These are phyloP conservation scores for Lecanicillium sp. DNA, from an alignment of 2,329 filamentous ascomycete species.

Conservation along the genomic window DNA sequence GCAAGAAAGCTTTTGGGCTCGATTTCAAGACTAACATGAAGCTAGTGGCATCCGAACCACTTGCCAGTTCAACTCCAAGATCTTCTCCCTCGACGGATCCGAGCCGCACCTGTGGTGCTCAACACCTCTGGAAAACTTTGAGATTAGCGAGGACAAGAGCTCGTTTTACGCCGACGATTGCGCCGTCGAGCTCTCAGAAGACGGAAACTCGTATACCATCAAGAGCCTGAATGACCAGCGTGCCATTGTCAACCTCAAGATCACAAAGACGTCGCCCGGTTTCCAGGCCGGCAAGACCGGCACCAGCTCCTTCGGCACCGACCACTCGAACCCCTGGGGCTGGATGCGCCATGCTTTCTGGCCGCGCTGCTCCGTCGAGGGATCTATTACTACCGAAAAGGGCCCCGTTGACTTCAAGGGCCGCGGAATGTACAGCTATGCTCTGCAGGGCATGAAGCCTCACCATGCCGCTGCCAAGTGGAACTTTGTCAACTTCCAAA, in stretches of 20 bases:
- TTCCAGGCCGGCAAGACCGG: slow-evolving; percentile 82
- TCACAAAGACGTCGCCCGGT: slow-evolving; percentile 68
- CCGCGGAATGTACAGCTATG: slow-evolving; percentile 70
- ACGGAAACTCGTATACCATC: slow-evolving; percentile 75
- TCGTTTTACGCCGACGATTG: slow-evolving; percentile 82
- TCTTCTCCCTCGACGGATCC: slow-evolving; percentile 68
- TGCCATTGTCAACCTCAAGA: slow-evolving; percentile 76
- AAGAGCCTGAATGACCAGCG: slow-evolving; percentile 80
- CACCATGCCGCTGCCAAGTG: slow-evolving; percentile 88
- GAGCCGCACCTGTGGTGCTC: slow-evolving; percentile 78
- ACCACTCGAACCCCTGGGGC: slow-evolving; percentile 81
- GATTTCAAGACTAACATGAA: no score
- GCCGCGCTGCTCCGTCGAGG: slow-evolving; percentile 77
- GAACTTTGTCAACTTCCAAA: slow-evolving; percentile 92
- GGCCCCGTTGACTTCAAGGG: slow-evolving; percentile 78
- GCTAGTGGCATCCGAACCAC: slow-evolving; percentile 89
- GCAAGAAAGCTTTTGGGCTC: no score
- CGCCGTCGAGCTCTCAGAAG: slow-evolving; percentile 76
- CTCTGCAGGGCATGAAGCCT: slow-evolving; percentile 96
- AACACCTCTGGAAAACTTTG: slow-evolving; percentile 66
- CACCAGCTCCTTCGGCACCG: slow-evolving; percentile 77
- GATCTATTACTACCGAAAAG: slow-evolving; percentile 74
- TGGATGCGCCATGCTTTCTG: slow-evolving; percentile 89
- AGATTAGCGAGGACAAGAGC: slow-evolving; percentile 76
- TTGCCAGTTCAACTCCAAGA: slow-evolving; percentile 88